Evolutionary conservation across 306 rosid species (phyloP).

Genomic region (Cicer pinnatifidum): DNA sequence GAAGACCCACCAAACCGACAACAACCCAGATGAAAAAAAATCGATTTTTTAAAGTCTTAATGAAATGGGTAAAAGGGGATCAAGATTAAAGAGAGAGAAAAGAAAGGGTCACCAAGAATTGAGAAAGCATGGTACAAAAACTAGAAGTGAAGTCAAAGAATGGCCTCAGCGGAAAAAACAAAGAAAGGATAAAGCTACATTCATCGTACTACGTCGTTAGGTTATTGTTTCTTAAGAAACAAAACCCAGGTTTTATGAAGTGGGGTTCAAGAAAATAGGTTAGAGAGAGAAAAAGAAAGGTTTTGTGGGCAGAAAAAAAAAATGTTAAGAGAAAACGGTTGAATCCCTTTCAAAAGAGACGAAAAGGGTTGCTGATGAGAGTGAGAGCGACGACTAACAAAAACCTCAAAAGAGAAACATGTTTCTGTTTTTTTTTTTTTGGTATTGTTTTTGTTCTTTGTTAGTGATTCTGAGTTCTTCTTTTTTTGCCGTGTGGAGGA

Average conservation of each 20-base stretch:
- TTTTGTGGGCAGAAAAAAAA: background rate
- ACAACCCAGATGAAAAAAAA: conserved; percentile 19
- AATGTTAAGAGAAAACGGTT: conserved; percentile 13
- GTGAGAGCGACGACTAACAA: conserved; percentile 9
- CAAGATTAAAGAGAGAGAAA: conserved; percentile 13
- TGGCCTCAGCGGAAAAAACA: conserved; percentile 15
- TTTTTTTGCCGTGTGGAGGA: conserved; percentile 39
- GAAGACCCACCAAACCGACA: conserved; percentile 11
- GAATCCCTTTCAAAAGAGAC: background rate
- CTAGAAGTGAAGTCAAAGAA: conserved; percentile 53
- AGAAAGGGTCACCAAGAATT: background rate
- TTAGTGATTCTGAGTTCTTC: conserved; percentile 24
- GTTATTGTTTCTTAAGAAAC: conserved; percentile 1
- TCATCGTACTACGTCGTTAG: conserved; percentile 18
- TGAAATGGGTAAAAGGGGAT: conserved; percentile 41
- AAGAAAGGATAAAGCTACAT: background rate
- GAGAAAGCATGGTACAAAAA: conserved; percentile 10
- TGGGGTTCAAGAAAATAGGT: conserved; percentile 38
- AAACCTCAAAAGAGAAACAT: background rate
- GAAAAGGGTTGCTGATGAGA: background rate
- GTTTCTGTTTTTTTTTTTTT: background rate
- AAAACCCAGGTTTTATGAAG: background rate
- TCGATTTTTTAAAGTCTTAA: background rate
- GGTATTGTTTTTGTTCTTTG: background rate
- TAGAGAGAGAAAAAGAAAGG: conserved; percentile 2